Percentiles rank a stretch among this genome's conserved stretches.
Conservation (phyloP, 345 rosid species). For the Melastoma malabathricum region DNA sequence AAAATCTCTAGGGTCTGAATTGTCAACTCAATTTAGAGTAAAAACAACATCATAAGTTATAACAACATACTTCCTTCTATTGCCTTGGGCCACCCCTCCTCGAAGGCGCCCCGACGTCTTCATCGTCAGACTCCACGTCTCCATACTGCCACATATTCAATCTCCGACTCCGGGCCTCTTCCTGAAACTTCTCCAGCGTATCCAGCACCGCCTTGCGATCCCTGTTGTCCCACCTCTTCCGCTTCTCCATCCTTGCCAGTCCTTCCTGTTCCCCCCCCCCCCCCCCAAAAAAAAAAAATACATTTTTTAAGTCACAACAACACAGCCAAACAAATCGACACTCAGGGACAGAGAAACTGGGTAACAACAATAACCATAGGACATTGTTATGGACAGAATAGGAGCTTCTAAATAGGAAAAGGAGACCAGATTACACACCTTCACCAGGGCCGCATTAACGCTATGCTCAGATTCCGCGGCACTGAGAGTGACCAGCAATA, state of each 20-base stretch:
- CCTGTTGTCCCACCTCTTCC: slow-evolving; percentile 65
- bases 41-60: too few relatives aligned
- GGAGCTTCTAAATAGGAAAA: background rate
- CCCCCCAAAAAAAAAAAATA: too few relatives aligned
- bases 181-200: slow-evolving; percentile 66
- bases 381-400: background rate
- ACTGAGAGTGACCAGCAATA: slow-evolving; percentile 53
- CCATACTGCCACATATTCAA: slow-evolving; percentile 88
- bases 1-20: too few relatives aligned
- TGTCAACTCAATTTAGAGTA: too few relatives aligned
- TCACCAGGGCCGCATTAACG: slow-evolving; percentile 73
- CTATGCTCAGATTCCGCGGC: slow-evolving; percentile 68
- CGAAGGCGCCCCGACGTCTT: slow-evolving; percentile 48
- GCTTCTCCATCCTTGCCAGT: slow-evolving; percentile 79
- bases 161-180: slow-evolving; percentile 58
- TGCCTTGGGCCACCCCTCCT: slow-evolving; percentile 22
- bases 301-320: too few relatives aligned
- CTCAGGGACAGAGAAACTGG: too few relatives aligned
- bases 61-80: too few relatives aligned
- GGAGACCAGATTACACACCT: slow-evolving; percentile 31
- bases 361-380: background rate
- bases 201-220: slow-evolving; percentile 54
- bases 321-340: too few relatives aligned
- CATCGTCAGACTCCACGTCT: slow-evolving; percentile 86
- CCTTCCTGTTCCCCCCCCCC: slow-evolving; percentile 53